Base-by-base conservation (phyloP, 805 yeast species). In the Kuraishia capsulata region DNA sequence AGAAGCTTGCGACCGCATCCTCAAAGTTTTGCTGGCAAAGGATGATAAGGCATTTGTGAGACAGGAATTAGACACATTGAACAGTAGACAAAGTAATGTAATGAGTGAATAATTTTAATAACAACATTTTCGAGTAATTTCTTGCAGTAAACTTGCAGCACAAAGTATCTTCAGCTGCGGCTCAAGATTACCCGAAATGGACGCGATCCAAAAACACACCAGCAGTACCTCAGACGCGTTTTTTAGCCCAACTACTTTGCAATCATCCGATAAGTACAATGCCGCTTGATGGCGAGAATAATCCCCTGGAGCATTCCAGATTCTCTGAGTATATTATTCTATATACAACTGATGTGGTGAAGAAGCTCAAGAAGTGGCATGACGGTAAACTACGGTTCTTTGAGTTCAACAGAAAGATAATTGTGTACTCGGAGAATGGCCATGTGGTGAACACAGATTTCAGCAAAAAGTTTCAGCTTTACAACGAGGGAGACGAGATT, bases 291-390 rank as follows among this genome's bases (percentile, higher is more conserved):
- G 35, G 16, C 16, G 23, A 26, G 28, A 20, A 14, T 20, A 36
- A 29, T 28, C 33, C 38, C 26, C 28, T 36, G 25, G 17, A 24
- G 26, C 56, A 51, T 37, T 69, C 77, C 3, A 54, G 61, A 25
- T 69, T 70, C 36, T 62, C 67, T 36, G 75, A 72, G 46, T 74
- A 59, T 47, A 44, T 53, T n/a, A 54, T 73, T 3, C 58, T 73
- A 13, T 74, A 63, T 49, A 66, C 78, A 2, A 57, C 50, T 23
- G 57, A 77, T 18, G 50, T 70, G 5, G 43, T 42, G 9, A 76
- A 74, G 47, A 70, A 64, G 41, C 63, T 59, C 34, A 72, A 73
- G 47, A 55, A 55, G 41, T 74, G 79, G 79, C 59, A 59, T 39
- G 81, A 74, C 46, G 79, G 79, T 1, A 56, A 48, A 9, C 48